Conservation (phyloP, 257 asterid species). For the Nicotiana knightiana region DNA sequence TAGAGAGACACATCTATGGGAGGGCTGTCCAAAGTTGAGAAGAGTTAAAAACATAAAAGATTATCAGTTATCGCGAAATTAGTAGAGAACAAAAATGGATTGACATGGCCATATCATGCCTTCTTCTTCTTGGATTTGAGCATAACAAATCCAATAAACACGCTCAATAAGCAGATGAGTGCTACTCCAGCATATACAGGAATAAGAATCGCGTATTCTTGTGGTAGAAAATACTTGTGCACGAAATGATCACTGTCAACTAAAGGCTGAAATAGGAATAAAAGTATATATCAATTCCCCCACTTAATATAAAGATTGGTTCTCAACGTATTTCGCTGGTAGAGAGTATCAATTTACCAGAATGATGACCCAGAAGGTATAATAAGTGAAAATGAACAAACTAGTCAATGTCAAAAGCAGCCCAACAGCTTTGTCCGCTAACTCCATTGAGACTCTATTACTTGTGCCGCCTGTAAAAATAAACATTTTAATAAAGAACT, state of each 20-base stretch:
- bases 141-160: conserved; percentile 77
- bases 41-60: not conserved
- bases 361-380: conserved; percentile 86
- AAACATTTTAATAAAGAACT: not conserved
- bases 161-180: conserved; percentile 57
- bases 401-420: conserved; percentile 64
- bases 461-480: not conserved
- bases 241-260: conserved; percentile 78
- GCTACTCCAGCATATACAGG: conserved; percentile 61
- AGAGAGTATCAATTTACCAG: conserved; percentile 44
- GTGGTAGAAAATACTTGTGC: conserved; percentile 89
- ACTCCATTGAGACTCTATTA: conserved; percentile 33
- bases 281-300: not conserved
- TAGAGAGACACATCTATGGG: not conserved
- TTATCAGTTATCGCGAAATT: not conserved
- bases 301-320: not conserved
- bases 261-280: conserved; percentile 57
- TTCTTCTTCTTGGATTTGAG: conserved; percentile 81
- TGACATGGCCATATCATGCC: conserved; percentile 29
- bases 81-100: not conserved
- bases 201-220: conserved; percentile 65
- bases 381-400: conserved; percentile 78
- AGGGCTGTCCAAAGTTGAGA: not conserved
- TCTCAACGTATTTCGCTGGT: not conserved
- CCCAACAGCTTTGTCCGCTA: conserved; percentile 81